A percentile compares a stretch with the other conserved stretches of the same genome.
Evolutionary conservation across 495 filamentous ascomycete species (phyloP).

Genomic region (Lindgomyces ingoldianus): DNA sequence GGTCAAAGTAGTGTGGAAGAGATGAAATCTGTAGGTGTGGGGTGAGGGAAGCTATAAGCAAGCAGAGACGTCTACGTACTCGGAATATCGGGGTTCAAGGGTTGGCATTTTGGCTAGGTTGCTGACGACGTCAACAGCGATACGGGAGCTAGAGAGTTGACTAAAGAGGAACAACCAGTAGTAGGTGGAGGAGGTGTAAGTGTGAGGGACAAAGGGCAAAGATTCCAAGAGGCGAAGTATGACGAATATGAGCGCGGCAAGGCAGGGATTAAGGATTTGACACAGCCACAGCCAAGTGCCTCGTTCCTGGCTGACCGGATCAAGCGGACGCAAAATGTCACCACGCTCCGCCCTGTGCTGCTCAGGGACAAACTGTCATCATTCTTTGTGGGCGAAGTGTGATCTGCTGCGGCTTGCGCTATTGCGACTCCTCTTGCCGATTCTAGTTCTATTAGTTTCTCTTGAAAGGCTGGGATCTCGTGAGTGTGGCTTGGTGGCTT

Average conservation of each 20-base stretch:
- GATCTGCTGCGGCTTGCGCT: not conserved
- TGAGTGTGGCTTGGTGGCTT: not conserved
- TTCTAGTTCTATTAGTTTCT: not conserved
- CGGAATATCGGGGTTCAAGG: slow-evolving; percentile 5
- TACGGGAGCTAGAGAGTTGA: not conserved
- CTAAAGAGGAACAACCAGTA: not conserved
- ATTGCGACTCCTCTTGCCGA: not conserved
- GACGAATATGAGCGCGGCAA: not conserved
- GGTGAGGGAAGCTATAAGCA: not conserved
- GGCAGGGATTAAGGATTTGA: not conserved
- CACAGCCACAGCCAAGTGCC: slow-evolving; percentile 17
- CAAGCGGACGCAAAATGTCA: too few relatives aligned
- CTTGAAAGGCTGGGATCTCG: not conserved
- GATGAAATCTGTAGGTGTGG: too few relatives aligned
- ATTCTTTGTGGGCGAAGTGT: not conserved
- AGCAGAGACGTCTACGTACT: not conserved
- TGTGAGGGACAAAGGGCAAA: not conserved
- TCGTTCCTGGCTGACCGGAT: not conserved
- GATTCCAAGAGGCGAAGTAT: not conserved
- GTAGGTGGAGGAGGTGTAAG: not conserved
- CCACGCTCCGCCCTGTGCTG: too few relatives aligned
- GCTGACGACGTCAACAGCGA: too few relatives aligned
- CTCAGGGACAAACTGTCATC: too few relatives aligned
- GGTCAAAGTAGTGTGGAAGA: too few relatives aligned
- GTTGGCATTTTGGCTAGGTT: slow-evolving; percentile 14